A percentile compares a stretch with the other conserved stretches of the same genome.
phyloP scores from a whole-genome alignment of 2,329 filamentous ascomycete species.

The Nemania bipapillata region DNA sequence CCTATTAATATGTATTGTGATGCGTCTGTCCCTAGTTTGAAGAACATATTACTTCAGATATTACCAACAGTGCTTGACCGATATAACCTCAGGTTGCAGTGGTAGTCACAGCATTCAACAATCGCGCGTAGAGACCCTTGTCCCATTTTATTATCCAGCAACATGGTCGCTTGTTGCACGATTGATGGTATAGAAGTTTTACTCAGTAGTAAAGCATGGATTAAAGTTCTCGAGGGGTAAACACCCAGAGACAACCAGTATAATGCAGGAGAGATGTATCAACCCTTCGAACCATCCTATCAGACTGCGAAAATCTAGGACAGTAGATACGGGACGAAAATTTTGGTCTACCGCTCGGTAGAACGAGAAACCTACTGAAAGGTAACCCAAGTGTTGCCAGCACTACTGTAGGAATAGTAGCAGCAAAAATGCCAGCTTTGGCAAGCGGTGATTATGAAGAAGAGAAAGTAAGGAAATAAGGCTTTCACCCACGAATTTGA shows the following conservation, averaged over 20 bases:
- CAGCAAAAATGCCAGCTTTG: constrained; percentile 47
- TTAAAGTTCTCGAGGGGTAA: background rate
- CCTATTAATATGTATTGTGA: background rate
- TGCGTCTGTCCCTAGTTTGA: background rate
- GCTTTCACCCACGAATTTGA: constrained; percentile 16
- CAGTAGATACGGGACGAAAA: constrained; percentile 85
- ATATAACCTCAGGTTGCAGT: background rate
- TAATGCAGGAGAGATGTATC: constrained; percentile 64
- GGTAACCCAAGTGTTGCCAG: constrained; percentile 47
- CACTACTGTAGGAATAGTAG: constrained; percentile 50
- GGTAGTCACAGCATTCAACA: no score
- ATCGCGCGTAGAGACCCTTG: no score
- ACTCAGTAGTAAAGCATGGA: background rate
- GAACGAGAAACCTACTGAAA: constrained; percentile 50
- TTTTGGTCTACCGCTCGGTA: constrained; percentile 52
- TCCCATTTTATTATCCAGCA: no score
- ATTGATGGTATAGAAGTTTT: background rate
- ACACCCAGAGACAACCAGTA: background rate
- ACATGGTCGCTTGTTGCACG: no score
- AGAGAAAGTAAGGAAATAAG: constrained; percentile 34
- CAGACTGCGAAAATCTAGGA: constrained; percentile 77
- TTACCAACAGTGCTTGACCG: background rate
- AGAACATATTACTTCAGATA: background rate
- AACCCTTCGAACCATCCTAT: constrained; percentile 86
- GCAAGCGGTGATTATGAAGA: constrained; percentile 47